Evolutionary conservation across 176 grass and related monocot species (phyloP).

Genomic region (Rhynchospora breviuscula): DNA sequence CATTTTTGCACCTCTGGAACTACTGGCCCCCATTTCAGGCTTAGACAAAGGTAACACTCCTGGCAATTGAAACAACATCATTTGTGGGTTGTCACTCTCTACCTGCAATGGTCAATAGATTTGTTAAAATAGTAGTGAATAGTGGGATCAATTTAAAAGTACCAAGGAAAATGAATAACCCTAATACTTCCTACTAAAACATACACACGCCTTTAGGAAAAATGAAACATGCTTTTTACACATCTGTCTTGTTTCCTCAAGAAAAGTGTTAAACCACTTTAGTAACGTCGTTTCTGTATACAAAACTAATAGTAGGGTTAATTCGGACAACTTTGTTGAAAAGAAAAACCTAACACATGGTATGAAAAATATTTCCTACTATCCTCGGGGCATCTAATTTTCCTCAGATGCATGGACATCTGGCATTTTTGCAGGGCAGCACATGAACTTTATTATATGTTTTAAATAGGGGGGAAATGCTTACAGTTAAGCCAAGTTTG

Average conservation of each 20-base stretch:
- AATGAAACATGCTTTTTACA: neutral
- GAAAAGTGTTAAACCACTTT: neutral
- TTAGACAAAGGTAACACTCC: slow-evolving; percentile 39
- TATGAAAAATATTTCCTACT: neutral
- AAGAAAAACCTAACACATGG: neutral
- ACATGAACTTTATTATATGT: neutral
- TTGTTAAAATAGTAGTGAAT: slow-evolving; percentile 10
- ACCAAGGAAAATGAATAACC: neutral
- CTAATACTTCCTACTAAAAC: neutral
- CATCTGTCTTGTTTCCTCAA: neutral
- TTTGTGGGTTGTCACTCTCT: slow-evolving; percentile 16
- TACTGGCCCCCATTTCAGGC: neutral
- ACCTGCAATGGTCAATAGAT: slow-evolving; percentile 33
- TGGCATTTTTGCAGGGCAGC: neutral
- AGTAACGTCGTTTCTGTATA: neutral
- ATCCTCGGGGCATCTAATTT: neutral
- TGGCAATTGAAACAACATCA: slow-evolving; percentile 70
- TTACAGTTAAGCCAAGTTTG: slow-evolving; percentile 59
- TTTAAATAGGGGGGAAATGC: slow-evolving; percentile 3
- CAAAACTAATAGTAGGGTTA: neutral
- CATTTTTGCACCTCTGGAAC: slow-evolving; percentile 7
- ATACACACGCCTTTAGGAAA: neutral
- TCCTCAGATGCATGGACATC: neutral
- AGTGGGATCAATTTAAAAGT: neutral
- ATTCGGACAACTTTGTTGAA: neutral